Percentiles rank a stretch among this genome's conserved stretches.
These are phyloP conservation scores for Phialemonium atrogriseum DNA, from an alignment of 2,329 filamentous ascomycete genomes.

Conservation along the genomic window DNA sequence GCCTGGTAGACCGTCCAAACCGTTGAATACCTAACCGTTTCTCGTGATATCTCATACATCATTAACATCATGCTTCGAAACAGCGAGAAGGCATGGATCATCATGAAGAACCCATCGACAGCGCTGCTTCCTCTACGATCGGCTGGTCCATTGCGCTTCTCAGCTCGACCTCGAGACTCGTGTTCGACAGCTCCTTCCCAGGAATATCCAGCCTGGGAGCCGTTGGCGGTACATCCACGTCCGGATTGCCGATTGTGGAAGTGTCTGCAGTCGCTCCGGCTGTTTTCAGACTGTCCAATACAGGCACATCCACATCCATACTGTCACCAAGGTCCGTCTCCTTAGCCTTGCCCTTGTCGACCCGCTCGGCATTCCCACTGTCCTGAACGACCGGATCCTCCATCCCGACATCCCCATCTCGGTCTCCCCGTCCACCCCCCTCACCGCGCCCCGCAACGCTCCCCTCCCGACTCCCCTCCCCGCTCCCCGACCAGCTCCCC, in stretches of 20 bases:
- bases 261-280: too few species aligned
- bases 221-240: conserved; percentile 4
- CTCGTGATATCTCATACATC: background rate
- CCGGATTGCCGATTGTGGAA: background rate
- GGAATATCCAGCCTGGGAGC: conserved; percentile 1
- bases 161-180: conserved; percentile 1
- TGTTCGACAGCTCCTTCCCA: background rate
- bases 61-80: background rate
- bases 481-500: conserved; percentile 9
- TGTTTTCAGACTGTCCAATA: too few species aligned
- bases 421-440: background rate
- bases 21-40: background rate
- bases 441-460: background rate
- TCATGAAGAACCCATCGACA: too few species aligned
- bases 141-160: conserved; percentile 1
- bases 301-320: conserved; percentile 3
- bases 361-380: background rate
- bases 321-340: conserved; percentile 2
- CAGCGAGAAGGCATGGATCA: background rate
- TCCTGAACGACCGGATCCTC: background rate
- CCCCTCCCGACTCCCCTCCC: conserved; percentile 8
- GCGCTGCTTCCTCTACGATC: background rate
- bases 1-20: background rate
- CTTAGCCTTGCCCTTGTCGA: conserved; percentile 6
- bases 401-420: conserved; percentile 2